Conservation (phyloP, 768 basidiomycete species). For the Lentinula edodes region DNA sequence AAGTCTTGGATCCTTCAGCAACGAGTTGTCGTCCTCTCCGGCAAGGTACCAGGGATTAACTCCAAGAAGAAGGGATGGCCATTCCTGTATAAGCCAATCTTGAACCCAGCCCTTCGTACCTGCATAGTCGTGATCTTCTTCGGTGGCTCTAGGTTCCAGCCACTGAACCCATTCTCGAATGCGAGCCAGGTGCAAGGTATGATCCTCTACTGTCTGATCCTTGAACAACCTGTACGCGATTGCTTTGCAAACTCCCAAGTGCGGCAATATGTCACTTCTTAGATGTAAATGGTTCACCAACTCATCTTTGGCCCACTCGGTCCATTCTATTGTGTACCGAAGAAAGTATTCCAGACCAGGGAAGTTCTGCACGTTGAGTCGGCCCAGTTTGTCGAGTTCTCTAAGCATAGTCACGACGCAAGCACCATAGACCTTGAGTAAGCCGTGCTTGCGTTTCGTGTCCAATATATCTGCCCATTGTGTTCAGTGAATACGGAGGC, state of each 20-base stretch:
- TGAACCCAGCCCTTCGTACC: background rate
- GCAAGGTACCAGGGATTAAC: background rate
- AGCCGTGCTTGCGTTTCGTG: background rate
- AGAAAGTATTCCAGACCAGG: background rate
- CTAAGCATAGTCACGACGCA: background rate
- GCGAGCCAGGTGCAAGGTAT: background rate
- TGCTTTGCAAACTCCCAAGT: background rate
- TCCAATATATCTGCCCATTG: background rate
- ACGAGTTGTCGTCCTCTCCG: background rate
- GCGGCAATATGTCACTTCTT: background rate
- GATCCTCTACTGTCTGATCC: background rate
- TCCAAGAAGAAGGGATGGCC: background rate
- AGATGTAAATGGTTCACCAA: background rate
- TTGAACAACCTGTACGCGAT: background rate
- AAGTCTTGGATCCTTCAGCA: background rate
- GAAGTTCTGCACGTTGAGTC: background rate
- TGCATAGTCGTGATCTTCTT: background rate
- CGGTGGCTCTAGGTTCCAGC: background rate
- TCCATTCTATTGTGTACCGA: background rate
- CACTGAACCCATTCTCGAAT: background rate
- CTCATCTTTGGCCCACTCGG: background rate
- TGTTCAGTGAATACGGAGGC: background rate
- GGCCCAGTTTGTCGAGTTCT: background rate
- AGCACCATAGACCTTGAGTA: background rate
- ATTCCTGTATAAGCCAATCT: background rate